These are phyloP conservation scores for Dujonia santamariae DNA, from an alignment of 1,139 yeast species.

Conservation along the genomic window DNA sequence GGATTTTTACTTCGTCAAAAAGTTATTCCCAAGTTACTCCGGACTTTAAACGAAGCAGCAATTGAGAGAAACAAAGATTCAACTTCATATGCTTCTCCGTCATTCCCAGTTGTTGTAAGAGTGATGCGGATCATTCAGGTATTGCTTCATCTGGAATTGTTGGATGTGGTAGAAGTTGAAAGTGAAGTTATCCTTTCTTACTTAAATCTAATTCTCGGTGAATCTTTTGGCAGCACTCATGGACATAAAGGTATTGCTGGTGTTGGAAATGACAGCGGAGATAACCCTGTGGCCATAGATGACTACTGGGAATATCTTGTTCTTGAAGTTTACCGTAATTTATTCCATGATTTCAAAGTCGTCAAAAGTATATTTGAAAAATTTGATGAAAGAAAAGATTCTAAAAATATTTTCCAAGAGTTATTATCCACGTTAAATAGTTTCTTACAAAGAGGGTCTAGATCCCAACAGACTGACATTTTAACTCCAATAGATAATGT, in stretches of 20 bases:
- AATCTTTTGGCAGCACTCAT: conserved; percentile 9
- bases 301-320: conserved; percentile 69
- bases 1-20: conserved; percentile 61
- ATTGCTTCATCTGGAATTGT: conserved; percentile 57
- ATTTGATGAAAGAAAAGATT: conserved; percentile 57
- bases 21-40: conserved; percentile 70
- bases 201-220: conserved; percentile 58
- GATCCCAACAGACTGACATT: conserved; percentile 1
- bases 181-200: conserved; percentile 76
- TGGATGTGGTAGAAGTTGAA: conserved; percentile 60
- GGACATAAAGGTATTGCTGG: not conserved
- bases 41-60: conserved; percentile 42
- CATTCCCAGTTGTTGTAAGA: conserved; percentile 68
- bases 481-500: conserved; percentile 3
- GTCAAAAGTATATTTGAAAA: conserved; percentile 53
- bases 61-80: not conserved
- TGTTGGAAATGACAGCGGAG: not conserved
- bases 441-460: conserved; percentile 13
- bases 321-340: conserved; percentile 64
- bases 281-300: not conserved
- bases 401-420: conserved; percentile 61
- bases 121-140: conserved; percentile 68
- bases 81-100: conserved; percentile 32
- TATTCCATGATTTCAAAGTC: conserved; percentile 55
- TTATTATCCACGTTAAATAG: conserved; percentile 47